These are phyloP conservation scores for Vitis amurensis DNA, from an alignment of 164 flowering plant species.

Conservation along the genomic window DNA sequence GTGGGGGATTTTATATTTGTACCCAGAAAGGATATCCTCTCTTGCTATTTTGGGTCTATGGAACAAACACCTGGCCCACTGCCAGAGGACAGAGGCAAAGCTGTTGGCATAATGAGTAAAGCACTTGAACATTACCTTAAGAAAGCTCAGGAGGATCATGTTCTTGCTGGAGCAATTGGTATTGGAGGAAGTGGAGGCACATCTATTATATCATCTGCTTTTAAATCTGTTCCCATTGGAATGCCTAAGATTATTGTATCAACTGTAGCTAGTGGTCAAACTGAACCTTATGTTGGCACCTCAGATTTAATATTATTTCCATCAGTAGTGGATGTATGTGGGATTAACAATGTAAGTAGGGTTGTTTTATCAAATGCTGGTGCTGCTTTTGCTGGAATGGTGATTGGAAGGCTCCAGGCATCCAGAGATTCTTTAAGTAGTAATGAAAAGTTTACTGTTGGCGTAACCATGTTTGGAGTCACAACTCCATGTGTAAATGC, in stretches of 20 bases:
- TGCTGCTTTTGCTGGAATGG: slow-evolving; percentile 92
- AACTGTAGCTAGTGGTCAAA: slow-evolving; percentile 92
- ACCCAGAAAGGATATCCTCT: slow-evolving; percentile 60
- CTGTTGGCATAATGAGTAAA: slow-evolving; percentile 66
- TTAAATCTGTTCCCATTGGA: slow-evolving; percentile 75
- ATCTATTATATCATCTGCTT: slow-evolving; percentile 65
- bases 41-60: slow-evolving; percentile 29
- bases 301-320: slow-evolving; percentile 87
- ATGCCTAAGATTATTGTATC: slow-evolving; percentile 83
- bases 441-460: slow-evolving; percentile 58
- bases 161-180: slow-evolving; percentile 76
- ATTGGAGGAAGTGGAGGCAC: slow-evolving; percentile 98
- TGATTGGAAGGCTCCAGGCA: slow-evolving; percentile 47
- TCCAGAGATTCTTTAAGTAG: slow-evolving; percentile 15
- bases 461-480: slow-evolving; percentile 95
- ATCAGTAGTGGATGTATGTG: slow-evolving; percentile 91
- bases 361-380: slow-evolving; percentile 78
- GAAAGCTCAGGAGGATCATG: slow-evolving; percentile 34
- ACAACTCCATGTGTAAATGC: slow-evolving; percentile 93
- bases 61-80: slow-evolving; percentile 23
- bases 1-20: slow-evolving; percentile 54
- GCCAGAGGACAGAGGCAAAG: slow-evolving; percentile 79
- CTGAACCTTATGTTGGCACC: slow-evolving; percentile 73
- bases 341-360: slow-evolving; percentile 78
- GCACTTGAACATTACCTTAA: slow-evolving; percentile 50